Percentiles rank a stretch among this genome's conserved stretches.
Evolutionary conservation across 192 early-diverging fungal species (phyloP).

Genomic region (Cetraspora pellucida): DNA sequence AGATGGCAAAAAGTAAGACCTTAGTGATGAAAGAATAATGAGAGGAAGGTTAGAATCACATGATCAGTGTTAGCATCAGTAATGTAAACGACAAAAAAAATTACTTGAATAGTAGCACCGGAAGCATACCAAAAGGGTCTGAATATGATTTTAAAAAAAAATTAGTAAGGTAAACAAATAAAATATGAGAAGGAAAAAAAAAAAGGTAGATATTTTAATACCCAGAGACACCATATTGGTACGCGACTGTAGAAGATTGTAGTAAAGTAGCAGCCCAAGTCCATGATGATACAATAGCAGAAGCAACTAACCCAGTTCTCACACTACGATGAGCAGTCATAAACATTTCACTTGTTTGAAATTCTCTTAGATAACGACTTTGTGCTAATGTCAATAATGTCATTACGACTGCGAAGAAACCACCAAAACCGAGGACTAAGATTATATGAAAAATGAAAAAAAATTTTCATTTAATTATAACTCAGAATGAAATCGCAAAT

Average conservation of each 20-base stretch:
- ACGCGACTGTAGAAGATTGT: conserved; percentile 70
- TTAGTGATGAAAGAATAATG: no score
- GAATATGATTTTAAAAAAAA: not conserved
- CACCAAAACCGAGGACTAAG: conserved; percentile 49
- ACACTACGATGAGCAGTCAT: conserved; percentile 69
- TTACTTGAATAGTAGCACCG: conserved; percentile 66
- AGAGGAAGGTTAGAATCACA: not conserved
- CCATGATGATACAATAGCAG: conserved; percentile 70
- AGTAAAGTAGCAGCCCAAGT: conserved; percentile 73
- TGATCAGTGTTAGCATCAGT: no score
- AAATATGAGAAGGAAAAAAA: no score
- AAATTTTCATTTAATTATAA: not conserved
- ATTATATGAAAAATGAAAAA: not conserved
- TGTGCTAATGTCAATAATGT: conserved; percentile 65
- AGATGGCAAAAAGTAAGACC: conserved; percentile 70
- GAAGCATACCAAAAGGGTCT: conserved; percentile 69
- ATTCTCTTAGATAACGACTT: conserved; percentile 66
- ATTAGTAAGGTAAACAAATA: not conserved
- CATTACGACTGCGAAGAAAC: conserved; percentile 63
- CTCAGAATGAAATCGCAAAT: not conserved
- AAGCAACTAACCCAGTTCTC: conserved; percentile 70
- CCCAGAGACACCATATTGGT: conserved; percentile 67
- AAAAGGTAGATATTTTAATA: not conserved
- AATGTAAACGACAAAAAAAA: not conserved
- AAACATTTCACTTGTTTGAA: conserved; percentile 66